phyloP scores from a whole-genome alignment of 116 monocot species.

The Phalaenopsis hybrid region DNA sequence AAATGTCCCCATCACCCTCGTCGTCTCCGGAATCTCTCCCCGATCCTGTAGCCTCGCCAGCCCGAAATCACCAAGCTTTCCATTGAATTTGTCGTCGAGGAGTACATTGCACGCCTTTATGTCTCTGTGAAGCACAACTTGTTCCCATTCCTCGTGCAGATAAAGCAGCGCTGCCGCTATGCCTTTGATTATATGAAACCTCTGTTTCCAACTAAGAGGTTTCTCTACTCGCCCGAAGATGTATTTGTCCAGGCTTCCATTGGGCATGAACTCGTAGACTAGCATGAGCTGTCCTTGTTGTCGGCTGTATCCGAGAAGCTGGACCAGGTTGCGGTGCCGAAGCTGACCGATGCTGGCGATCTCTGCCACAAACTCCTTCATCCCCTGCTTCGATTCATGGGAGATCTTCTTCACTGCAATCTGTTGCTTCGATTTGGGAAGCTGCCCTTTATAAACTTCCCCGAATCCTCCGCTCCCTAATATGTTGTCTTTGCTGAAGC shows the following conservation, averaged over 20 bases:
- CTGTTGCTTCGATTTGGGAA: constrained; percentile 15
- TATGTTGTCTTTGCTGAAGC: constrained; percentile 19
- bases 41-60: constrained; percentile 3
- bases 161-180: constrained; percentile 22
- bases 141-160: constrained; percentile 25
- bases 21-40: neutral
- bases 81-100: constrained; percentile 17
- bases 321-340: constrained; percentile 21
- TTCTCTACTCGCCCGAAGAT: constrained; percentile 14
- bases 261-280: constrained; percentile 26
- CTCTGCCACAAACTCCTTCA: constrained; percentile 25
- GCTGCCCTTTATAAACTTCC: constrained; percentile 13
- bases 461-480: constrained; percentile 22
- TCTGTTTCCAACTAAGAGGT: constrained; percentile 13
- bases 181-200: constrained; percentile 19
- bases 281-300: constrained; percentile 12
- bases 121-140: constrained; percentile 22
- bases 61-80: constrained; percentile 11
- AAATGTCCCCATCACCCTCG: constrained; percentile 6
- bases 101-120: constrained; percentile 24
- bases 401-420: constrained; percentile 22
- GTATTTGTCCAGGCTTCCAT: constrained; percentile 26
- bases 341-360: constrained; percentile 21
- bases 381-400: constrained; percentile 20
- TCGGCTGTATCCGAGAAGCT: constrained; percentile 23